Evolutionary conservation across 228 moss, liverwort and hornwort genomes (phyloP).

Genomic region (Sphagnum fallax): DNA sequence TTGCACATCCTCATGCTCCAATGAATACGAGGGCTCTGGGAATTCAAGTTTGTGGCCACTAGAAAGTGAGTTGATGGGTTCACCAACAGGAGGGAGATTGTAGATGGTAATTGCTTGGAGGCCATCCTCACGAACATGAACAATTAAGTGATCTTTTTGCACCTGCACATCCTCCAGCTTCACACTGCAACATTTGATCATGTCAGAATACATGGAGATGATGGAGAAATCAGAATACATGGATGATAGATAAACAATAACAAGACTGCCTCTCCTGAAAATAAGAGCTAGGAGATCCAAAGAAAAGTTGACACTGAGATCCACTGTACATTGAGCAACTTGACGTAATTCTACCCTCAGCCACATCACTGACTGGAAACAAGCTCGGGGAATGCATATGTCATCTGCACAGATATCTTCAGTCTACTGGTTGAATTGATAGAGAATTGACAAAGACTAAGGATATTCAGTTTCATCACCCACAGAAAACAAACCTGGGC

Average conservation of each 20-base stretch:
- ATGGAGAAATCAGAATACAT: not conserved
- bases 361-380: too few relatives aligned
- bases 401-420: too few relatives aligned
- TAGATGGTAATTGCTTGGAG: slow-evolving; percentile 74
- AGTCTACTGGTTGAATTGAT: too few relatives aligned
- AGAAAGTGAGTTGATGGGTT: slow-evolving; percentile 50
- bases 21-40: slow-evolving; percentile 76
- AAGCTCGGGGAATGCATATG: too few relatives aligned
- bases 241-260: not conserved
- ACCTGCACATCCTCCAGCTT: slow-evolving; percentile 72
- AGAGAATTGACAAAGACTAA: too few relatives aligned
- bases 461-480: too few relatives aligned
- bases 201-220: not conserved
- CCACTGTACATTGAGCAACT: not conserved
- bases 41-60: slow-evolving; percentile 69
- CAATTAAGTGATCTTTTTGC: slow-evolving; percentile 56
- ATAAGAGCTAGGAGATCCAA: not conserved
- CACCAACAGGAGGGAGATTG: slow-evolving; percentile 65
- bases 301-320: not conserved
- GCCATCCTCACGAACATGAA: slow-evolving; percentile 83
- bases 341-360: not conserved
- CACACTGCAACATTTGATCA: slow-evolving; percentile 36
- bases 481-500: slow-evolving; percentile 41
- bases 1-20: slow-evolving; percentile 59
- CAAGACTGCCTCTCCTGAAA: not conserved